Conservation (phyloP, 441 rosid genomes). For the Gossypium gossypioides region DNA sequence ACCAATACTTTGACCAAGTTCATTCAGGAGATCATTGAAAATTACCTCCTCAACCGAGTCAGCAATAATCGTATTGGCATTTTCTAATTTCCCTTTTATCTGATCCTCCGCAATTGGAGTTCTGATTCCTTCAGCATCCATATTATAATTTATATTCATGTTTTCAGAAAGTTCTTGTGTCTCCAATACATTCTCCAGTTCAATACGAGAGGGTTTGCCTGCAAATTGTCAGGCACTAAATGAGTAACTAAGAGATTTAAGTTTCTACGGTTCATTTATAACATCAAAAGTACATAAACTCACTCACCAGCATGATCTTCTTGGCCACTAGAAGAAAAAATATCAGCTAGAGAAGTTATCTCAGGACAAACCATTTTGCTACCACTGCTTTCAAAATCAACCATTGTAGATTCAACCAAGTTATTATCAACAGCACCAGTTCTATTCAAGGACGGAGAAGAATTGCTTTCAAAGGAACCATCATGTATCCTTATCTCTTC, state of each 20-base stretch:
- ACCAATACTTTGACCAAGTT: slow-evolving; percentile 4
- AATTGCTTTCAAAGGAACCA: neutral
- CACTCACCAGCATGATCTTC: slow-evolving; percentile 13
- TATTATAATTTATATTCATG: slow-evolving; percentile 3
- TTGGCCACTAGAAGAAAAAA: slow-evolving; percentile 10
- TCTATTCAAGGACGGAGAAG: slow-evolving; percentile 1
- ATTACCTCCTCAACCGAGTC: slow-evolving; percentile 10
- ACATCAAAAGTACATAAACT: neutral
- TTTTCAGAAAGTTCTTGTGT: slow-evolving; percentile 10
- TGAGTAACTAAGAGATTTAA: slow-evolving; percentile 7
- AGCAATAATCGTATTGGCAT: neutral
- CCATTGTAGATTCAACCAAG: slow-evolving; percentile 8
- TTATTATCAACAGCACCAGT: slow-evolving; percentile 3
- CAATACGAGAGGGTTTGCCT: slow-evolving; percentile 17
- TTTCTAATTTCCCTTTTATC: neutral
- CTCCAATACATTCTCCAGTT: slow-evolving; percentile 15
- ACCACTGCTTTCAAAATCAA: neutral
- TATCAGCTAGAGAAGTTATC: neutral
- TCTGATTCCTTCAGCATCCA: slow-evolving; percentile 13
- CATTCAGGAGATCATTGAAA: slow-evolving; percentile 8
- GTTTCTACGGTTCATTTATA: neutral
- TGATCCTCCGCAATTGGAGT: slow-evolving; percentile 2
- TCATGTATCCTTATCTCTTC: slow-evolving; percentile 11
- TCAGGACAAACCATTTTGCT: neutral
- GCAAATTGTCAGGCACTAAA: slow-evolving; percentile 10